Base-by-base conservation (phyloP, 352 stramenopile species). In the Phytophthora nicotianae region DNA sequence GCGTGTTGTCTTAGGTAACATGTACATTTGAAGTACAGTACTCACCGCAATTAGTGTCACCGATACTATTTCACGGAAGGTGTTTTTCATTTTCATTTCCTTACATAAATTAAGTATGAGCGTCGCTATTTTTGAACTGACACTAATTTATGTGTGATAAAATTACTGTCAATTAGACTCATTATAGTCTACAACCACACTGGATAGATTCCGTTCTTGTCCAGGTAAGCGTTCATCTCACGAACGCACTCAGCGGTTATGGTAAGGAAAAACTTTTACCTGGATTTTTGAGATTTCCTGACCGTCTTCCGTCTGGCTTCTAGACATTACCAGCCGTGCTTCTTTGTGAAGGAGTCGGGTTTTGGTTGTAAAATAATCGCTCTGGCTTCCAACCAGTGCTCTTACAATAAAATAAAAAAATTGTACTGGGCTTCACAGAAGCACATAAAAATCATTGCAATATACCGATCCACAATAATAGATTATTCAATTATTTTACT, bases 201-300 rank as follows among this genome's bases (percentile, higher is more conserved):
- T n/a, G n/a, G n/a, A n/a, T n/a, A n/a, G 2, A 77, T 33, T 10
- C 50, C 62, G 20, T 68, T 47, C 20, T 53, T 57, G 29, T 73
- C 65, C 1, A 54, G 50, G 24, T 38, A 10, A 19, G 43, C 43
- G 10, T 50, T 50, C 9, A 50, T 24, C 21, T 50, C 24, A 50
- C 47, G 46, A 35, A 73, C 42, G n/a, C 45, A 54, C 11, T 43
- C 42, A 5, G 61, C 52, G 17, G 64, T 57, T 1, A 69, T 20
- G 16, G 55, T 24, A 9, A 80, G 23, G 32, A 74, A 74, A 27
- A 61, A 64, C n/a, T 58, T 46, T 75, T 70, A 6, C 50, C 59
- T 37, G 63, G 68, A 16, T 77, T 75, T n/a, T 57, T 62, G 5
- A 80, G 57, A 33, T 72, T 76, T 0, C 64, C 56, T 11, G 61